Evolutionary conservation across 352 stramenopile genomes (phyloP).

Genomic region (Globisporangium carolinianum): DNA sequence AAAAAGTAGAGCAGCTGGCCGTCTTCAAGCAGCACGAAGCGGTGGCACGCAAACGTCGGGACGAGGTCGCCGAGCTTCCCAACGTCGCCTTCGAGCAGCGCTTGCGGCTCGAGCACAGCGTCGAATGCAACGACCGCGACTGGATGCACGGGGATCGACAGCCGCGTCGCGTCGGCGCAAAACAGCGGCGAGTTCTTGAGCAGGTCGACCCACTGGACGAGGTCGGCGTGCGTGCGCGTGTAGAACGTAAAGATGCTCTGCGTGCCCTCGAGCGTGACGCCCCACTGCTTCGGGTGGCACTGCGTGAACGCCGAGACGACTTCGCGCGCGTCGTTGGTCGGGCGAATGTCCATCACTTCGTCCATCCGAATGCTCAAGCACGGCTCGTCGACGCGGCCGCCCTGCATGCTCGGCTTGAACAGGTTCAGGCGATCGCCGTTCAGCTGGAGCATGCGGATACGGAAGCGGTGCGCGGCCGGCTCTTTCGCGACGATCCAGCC

Average conservation of each 20-base stretch:
- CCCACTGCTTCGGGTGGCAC: conserved; percentile 83
- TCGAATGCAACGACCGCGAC: conserved; percentile 76
- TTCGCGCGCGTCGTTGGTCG: conserved; percentile 73
- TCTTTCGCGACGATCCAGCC: conserved; percentile 86
- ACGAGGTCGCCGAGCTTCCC: conserved; percentile 76
- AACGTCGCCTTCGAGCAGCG: conserved; percentile 62
- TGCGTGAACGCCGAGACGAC: conserved; percentile 74
- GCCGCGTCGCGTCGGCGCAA: conserved; percentile 31
- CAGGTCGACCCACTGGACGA: conserved; percentile 81
- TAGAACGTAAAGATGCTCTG: conserved; percentile 85
- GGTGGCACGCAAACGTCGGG: conserved; percentile 49
- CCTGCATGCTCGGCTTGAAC: conserved; percentile 83
- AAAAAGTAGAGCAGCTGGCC: conserved; percentile 81
- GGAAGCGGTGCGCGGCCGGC: conserved; percentile 57
- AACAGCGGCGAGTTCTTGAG: conserved; percentile 86
- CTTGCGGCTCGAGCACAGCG: conserved; percentile 51
- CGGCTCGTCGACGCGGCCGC: conserved; percentile 56
- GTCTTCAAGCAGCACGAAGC: conserved; percentile 74
- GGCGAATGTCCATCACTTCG: conserved; percentile 77
- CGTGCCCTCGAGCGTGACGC: conserved; percentile 73
- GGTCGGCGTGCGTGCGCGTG: conserved; percentile 65
- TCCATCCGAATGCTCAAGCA: conserved; percentile 75
- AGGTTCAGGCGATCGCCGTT: conserved; percentile 71
- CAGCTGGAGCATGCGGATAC: conserved; percentile 80
- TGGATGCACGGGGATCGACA: conserved; percentile 79